A percentile compares a stretch with the other conserved stretches of the same genome.
phyloP scores from a whole-genome alignment of 129 eudicot species.

The Helichrysum umbraculigerum region DNA sequence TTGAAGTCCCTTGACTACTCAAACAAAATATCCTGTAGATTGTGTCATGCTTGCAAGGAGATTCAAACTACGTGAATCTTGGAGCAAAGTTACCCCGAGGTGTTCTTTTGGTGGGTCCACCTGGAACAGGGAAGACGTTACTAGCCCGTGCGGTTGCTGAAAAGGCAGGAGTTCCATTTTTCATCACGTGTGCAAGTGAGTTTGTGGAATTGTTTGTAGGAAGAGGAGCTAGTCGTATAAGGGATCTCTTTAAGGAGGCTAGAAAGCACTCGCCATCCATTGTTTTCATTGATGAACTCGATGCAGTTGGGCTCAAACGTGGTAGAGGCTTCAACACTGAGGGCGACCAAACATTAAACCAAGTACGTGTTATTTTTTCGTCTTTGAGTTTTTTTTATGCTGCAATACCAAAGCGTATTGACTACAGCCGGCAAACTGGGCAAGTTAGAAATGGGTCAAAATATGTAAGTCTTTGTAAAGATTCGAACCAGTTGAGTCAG shows the following conservation, averaged over 20 bases:
- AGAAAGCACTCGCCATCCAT: slow-evolving; percentile 39
- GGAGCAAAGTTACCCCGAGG: slow-evolving; percentile 45
- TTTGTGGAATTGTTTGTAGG: slow-evolving; percentile 53
- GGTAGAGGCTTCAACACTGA: slow-evolving; percentile 44
- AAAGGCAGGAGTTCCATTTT: slow-evolving; percentile 45
- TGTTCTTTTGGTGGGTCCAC: slow-evolving; percentile 47
- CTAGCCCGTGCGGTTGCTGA: slow-evolving; percentile 48
- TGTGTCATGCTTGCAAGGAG: slow-evolving; percentile 50
- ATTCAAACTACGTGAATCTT: slow-evolving; percentile 33
- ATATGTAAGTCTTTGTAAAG: background rate
- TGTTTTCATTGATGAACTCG: slow-evolving; percentile 48
- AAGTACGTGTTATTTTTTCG: slow-evolving; percentile 26
- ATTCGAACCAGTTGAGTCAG: background rate
- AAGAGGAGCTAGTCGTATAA: slow-evolving; percentile 47
- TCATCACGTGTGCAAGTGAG: slow-evolving; percentile 40
- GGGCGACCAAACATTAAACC: slow-evolving; percentile 49
- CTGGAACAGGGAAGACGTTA: slow-evolving; percentile 45
- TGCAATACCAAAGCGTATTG: background rate
- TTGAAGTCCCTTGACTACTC: background rate
- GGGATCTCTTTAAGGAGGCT: slow-evolving; percentile 49
- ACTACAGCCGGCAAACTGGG: background rate
- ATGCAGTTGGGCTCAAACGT: slow-evolving; percentile 42
- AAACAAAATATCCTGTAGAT: slow-evolving; percentile 21
- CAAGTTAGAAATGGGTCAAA: background rate
- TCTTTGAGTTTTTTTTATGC: background rate